Conservation (phyloP, 164 flowering plant genomes). For the Berberis vulgaris region DNA sequence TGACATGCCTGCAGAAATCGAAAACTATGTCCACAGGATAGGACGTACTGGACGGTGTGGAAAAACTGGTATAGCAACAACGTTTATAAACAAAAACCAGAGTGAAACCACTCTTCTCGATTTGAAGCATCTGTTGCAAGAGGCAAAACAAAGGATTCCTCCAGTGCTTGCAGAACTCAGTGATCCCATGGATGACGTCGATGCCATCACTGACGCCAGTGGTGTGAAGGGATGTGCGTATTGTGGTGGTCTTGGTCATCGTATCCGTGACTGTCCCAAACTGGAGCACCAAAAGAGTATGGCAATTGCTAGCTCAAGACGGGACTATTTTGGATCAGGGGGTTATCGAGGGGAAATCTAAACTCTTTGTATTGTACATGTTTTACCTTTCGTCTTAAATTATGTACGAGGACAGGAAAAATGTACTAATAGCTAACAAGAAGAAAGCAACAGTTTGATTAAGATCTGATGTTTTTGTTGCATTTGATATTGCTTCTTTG, state of each 20-base stretch:
- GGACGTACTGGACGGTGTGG: constrained; percentile 96
- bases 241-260: constrained; percentile 95
- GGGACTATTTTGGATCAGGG: constrained; percentile 87
- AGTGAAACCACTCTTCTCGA: constrained; percentile 90
- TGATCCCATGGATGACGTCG: constrained; percentile 79
- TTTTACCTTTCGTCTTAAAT: too few relatives aligned
- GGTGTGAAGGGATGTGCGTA: constrained; percentile 91
- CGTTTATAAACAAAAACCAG: constrained; percentile 91
- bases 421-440: too few relatives aligned
- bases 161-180: constrained; percentile 82
- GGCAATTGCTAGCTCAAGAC: constrained; percentile 65
- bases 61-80: constrained; percentile 90
- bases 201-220: constrained; percentile 58
- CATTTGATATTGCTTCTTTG: too few relatives aligned
- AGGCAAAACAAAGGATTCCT: constrained; percentile 94
- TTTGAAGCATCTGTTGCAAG: constrained; percentile 82
- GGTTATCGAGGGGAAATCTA: constrained; percentile 87
- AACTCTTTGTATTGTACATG: too few relatives aligned
- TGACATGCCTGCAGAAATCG: constrained; percentile 97
- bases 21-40: constrained; percentile 85
- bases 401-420: too few relatives aligned
- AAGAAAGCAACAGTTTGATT: too few relatives aligned
- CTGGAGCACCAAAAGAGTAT: constrained; percentile 75
- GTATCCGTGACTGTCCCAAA: constrained; percentile 78
- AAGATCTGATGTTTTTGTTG: too few relatives aligned